Evolutionary conservation across 495 filamentous ascomycete genomes (phyloP), one percentile per base, ranked within the genome.

Genomic region (Sabuloglossum arenarium): DNA sequence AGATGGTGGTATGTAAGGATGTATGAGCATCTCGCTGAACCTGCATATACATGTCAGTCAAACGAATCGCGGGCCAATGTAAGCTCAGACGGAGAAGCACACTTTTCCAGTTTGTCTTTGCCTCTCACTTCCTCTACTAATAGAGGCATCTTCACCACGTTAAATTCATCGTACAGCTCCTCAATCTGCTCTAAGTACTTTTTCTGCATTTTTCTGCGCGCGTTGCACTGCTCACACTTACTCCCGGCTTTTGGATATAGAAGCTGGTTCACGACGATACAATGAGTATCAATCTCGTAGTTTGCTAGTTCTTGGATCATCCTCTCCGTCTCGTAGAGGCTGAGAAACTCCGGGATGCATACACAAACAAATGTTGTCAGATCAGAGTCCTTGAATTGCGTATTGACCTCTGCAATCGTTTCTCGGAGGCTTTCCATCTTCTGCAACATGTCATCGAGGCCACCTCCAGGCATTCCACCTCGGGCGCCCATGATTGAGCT

Each of bases 341-440:
- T 88, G 64, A 99, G 67, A 73, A 99, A 99, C 70, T 99, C 91
- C 32, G 91, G 85, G 65, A 99, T 99, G 69, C 90, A 94, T 54
- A 99, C 93, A 67, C 93, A 97, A 27, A 99, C 86, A 61, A 98
- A 98, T 6, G 91, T 99, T 39, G 93, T 97, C 64, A 97, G 79
- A 57, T 88, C 85, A 59, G 90, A 75, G 62, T 99, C 83, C 74
- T 97, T 96, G 76, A 99, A 99, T 67, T 99, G 91, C 53, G 84
- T 76, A 72, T 97, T 97, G 56, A 99, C 91, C 65, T 99, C 91
- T 55, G 78, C 77, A 60, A 99, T 99, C 10, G 93, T 95, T 63
- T 83, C 80, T 43, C 91, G 81, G 62, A 99, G 77, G 1, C 81
- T 75, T 68, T 99, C 93, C 76, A 99, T 84, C 75, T 94, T 94